Conservation (phyloP, 169 alveolate genomes). For the Cyclospora cayetanensis region DNA sequence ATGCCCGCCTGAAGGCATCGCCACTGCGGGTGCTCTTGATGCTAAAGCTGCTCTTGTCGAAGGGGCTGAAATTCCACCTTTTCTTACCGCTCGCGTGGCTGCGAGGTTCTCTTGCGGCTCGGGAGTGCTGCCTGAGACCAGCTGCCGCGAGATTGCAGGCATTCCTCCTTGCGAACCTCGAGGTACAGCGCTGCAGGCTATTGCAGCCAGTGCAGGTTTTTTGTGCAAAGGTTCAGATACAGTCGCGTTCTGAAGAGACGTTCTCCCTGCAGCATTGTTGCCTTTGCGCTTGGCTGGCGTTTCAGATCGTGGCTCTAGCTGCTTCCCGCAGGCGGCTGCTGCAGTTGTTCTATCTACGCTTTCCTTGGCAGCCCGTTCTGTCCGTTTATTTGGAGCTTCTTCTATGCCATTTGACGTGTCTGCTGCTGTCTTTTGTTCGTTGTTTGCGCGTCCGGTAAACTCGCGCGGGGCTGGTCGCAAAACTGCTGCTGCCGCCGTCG, state of each 20-base stretch:
- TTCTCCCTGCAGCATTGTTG: no score
- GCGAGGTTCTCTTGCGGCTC: constrained; percentile 16
- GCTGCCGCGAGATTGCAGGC: no score
- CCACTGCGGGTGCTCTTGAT: neutral
- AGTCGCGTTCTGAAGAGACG: no score
- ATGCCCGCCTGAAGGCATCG: neutral
- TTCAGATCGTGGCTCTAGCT: neutral
- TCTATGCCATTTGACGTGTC: neutral
- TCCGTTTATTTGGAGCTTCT: neutral
- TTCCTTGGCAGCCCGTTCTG: neutral
- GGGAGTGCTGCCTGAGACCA: no score
- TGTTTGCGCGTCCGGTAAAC: neutral
- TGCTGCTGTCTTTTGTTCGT: neutral
- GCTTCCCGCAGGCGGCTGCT: neutral
- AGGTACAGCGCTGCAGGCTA: no score
- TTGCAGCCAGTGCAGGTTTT: no score
- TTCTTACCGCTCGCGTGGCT: neutral
- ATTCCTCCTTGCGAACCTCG: no score
- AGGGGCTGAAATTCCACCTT: neutral
- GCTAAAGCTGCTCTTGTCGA: neutral
- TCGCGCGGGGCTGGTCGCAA: neutral
- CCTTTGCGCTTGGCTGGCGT: neutral
- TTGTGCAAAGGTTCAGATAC: no score
- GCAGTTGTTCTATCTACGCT: neutral
- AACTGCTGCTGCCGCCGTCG: neutral